Base-by-base conservation (phyloP, 106 monocot species). In the Posidonia australis region DNA sequence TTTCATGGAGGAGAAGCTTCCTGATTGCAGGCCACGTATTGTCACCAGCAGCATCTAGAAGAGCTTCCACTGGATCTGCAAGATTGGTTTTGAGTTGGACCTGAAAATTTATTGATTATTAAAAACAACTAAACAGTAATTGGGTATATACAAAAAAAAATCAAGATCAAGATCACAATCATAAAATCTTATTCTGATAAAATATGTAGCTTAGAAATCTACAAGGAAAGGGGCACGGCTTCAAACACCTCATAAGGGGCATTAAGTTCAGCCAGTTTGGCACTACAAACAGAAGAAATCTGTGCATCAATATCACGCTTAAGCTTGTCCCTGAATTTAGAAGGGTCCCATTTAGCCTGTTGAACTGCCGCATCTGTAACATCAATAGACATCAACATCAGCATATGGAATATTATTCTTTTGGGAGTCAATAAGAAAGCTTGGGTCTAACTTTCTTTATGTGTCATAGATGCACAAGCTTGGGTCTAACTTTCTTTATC, bases 1-100 rank as follows among this genome's bases (percentile, higher is more conserved):
- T 87, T 53, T 96, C 86, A 22, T 82, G 77, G 26, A 84, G 70
- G 20, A 96, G 86, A 62, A 96, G 84, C 52, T 76, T 87, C 70
- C 77, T 81, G 31, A 96, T 87, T 60, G 84, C 74, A 52, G 84
- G 82, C 90, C 90, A 96, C 36, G 88, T 86, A 64, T 87, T 84
- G 62, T 86, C 81, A 57, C 70, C 70, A 58, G 86, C 90, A 72
- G 79, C 63, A 74, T 96, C 94, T 29, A 96, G 69, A 72, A 96
- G 86, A 49, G 90, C 82, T 77, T 78, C 86, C 44, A 96, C 84
- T 68, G 90, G 94, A 58, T 90, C 90, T 27, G 72, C 64, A 61
- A 90, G 76, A 69, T 82, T 82, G 67, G 72, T 81, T 47, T 64
- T 80, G 6, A 96, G 76, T 76, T 80, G 69, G 17, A 28, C 80